A percentile compares a stretch with the other conserved stretches of the same genome.
These are phyloP conservation scores for Clavulina sp. DNA, from an alignment of 768 basidiomycete genomes.

Conservation along the genomic window DNA sequence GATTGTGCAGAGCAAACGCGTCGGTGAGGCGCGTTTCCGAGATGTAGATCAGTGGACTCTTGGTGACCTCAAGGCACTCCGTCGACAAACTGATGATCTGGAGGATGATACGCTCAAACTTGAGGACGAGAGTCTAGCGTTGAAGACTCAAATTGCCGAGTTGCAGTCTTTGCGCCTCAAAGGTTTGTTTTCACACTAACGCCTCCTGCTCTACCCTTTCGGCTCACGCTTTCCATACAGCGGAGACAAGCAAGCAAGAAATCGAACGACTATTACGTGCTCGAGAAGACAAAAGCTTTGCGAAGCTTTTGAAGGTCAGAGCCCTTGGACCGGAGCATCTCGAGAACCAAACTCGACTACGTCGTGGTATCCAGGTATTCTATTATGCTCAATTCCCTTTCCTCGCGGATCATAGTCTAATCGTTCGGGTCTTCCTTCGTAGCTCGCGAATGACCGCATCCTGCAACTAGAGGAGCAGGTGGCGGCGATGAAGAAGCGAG, in stretches of 20 bases:
- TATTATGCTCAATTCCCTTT: slow-evolving; percentile 2
- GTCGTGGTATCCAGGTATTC: slow-evolving; percentile 48
- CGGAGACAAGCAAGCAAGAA: slow-evolving; percentile 68
- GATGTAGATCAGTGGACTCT: slow-evolving; percentile 4
- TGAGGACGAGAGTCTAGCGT: slow-evolving; percentile 8
- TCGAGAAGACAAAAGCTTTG: slow-evolving; percentile 59
- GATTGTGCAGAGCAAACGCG: slow-evolving; percentile 15
- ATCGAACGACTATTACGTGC: slow-evolving; percentile 64
- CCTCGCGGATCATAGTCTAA: slow-evolving; percentile 6
- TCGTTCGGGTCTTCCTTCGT: background rate
- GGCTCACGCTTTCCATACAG: slow-evolving; percentile 23
- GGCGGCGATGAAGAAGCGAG: slow-evolving; percentile 46
- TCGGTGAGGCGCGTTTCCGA: slow-evolving; percentile 5
- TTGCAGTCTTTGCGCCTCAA: slow-evolving; percentile 18
- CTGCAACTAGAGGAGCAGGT: slow-evolving; percentile 67
- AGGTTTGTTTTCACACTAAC: slow-evolving; percentile 13
- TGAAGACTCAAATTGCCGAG: slow-evolving; percentile 15
- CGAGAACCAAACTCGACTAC: slow-evolving; percentile 61
- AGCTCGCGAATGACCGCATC: slow-evolving; percentile 57
- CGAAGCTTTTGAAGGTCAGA: slow-evolving; percentile 50
- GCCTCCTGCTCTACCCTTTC: background rate
- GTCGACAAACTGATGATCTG: background rate
- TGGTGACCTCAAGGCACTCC: slow-evolving; percentile 2
- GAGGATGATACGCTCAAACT: slow-evolving; percentile 6
- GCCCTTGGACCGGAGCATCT: slow-evolving; percentile 80